These are phyloP conservation scores for Trametes cubensis DNA, from an alignment of 768 basidiomycete species.

Conservation along the genomic window DNA sequence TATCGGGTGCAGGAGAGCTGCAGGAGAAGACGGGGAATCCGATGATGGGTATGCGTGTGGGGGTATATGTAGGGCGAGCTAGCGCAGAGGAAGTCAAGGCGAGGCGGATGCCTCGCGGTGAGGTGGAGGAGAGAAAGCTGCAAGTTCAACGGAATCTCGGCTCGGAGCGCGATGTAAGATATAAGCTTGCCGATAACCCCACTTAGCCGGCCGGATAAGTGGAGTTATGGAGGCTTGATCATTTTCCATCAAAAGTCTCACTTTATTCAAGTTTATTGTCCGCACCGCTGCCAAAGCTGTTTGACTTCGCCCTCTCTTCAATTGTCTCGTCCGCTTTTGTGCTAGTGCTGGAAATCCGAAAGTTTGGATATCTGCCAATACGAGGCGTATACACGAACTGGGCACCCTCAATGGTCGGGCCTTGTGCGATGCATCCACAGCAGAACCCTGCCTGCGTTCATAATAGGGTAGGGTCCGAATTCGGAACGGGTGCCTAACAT, in stretches of 20 bases:
- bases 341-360: background rate
- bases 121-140: conserved; percentile 20
- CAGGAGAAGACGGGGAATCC: conserved; percentile 4
- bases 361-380: background rate
- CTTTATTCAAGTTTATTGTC: conserved; percentile 11
- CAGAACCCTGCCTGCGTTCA: conserved; percentile 10
- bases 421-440: background rate
- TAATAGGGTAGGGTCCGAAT: background rate
- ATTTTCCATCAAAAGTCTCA: background rate
- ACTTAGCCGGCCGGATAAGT: conserved; percentile 17
- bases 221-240: conserved; percentile 9
- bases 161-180: conserved; percentile 11
- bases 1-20: conserved; percentile 3
- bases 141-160: conserved; percentile 14
- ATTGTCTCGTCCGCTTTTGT: background rate
- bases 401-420: conserved; percentile 2
- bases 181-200: conserved; percentile 10
- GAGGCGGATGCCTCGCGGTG: conserved; percentile 21
- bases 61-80: conserved; percentile 20
- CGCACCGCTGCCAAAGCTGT: background rate
- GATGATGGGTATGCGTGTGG: conserved; percentile 18
- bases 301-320: background rate
- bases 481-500: conserved; percentile 9
- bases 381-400: background rate
- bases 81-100: conserved; percentile 19